Evolutionary conservation across 495 filamentous ascomycete species (phyloP), one percentile per base, ranked within the genome.

Genomic region (Xylaria castorea): DNA sequence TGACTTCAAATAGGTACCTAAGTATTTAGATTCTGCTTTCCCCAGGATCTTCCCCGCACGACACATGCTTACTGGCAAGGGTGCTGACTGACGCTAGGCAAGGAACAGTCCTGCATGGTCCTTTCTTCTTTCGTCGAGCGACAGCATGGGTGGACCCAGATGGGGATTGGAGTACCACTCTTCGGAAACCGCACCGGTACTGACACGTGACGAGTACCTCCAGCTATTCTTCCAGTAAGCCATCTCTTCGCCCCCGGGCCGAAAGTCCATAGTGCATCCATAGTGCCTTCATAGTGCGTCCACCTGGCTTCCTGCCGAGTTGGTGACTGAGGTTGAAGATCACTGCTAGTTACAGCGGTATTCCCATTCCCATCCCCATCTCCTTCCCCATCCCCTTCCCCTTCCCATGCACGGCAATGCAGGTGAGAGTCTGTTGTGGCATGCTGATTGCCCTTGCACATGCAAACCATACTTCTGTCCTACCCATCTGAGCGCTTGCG

Each of bases 181-280:
- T 71, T 75, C 77, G 77, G 77, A 74, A 79, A 40, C 55, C 55
- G 70, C 74, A 76, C 74, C 77, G 77, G 72, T 62, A 18, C 16
- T 16, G 22, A 55, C 66, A 67, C 30, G 48, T 75, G 72, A 69
- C 71, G 22, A 25, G 46, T 68, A 18, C 44, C 46, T 40, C 34
- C 42, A 72, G 55, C 62, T 66, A 74, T 70, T 61, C 40, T 62
- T 38, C 42, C 58, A 40, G 68, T 55, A 60, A 60, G 22, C 16
- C 44, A 30, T 58, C 12, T 60, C 38, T 66, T 60, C 74, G 64
- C 60, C 51, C n/a, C 53, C 78, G 78, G 78, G 69, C 78, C 78
- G 78, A 78, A 75, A 76, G 69, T 68, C 78, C 78, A 80, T 78
- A 78, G 74, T 80, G 76, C 72, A 53, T 69, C 72, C 57, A 32